Evolutionary conservation across 805 yeast genomes (phyloP).

Genomic region (Ogataea polymorpha): DNA sequence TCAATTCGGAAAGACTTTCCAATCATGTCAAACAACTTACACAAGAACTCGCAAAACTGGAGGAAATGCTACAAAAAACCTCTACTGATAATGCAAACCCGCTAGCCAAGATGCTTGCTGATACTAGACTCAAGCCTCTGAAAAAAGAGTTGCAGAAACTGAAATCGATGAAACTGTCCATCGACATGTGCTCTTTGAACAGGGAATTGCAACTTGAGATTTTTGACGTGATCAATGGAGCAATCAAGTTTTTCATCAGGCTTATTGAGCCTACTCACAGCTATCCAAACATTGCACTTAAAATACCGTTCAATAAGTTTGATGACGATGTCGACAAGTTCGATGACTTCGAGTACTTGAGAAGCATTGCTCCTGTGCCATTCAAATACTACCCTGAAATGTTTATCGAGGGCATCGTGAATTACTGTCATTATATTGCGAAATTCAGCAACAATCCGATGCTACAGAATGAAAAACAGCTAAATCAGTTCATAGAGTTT

Average conservation of each 20-base stretch:
- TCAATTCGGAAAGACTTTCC: slow-evolving; percentile 52
- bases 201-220: slow-evolving; percentile 58
- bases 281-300: slow-evolving; percentile 52
- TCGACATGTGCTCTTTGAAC: slow-evolving; percentile 61
- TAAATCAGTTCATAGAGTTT: slow-evolving; percentile 63
- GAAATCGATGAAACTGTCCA: slow-evolving; percentile 50
- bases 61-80: slow-evolving; percentile 32
- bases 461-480: slow-evolving; percentile 47
- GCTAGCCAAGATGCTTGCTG: slow-evolving; percentile 26
- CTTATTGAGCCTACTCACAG: slow-evolving; percentile 68
- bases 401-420: slow-evolving; percentile 75
- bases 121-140: slow-evolving; percentile 30
- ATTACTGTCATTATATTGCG: slow-evolving; percentile 62
- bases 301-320: slow-evolving; percentile 56
- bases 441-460: slow-evolving; percentile 56
- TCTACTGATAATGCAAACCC: slow-evolving; percentile 24
- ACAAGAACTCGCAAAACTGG: slow-evolving; percentile 53
- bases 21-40: slow-evolving; percentile 46
- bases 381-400: slow-evolving; percentile 86
- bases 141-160: slow-evolving; percentile 35
- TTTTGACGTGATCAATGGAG: slow-evolving; percentile 75
- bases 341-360: slow-evolving; percentile 70
- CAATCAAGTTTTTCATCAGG: slow-evolving; percentile 66
- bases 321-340: slow-evolving; percentile 64
- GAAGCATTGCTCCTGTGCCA: slow-evolving; percentile 64